Percentiles rank a stretch among this genome's conserved stretches.
Conservation (phyloP, 2,329 filamentous ascomycete genomes). For the Verticillium tricorpus region DNA sequence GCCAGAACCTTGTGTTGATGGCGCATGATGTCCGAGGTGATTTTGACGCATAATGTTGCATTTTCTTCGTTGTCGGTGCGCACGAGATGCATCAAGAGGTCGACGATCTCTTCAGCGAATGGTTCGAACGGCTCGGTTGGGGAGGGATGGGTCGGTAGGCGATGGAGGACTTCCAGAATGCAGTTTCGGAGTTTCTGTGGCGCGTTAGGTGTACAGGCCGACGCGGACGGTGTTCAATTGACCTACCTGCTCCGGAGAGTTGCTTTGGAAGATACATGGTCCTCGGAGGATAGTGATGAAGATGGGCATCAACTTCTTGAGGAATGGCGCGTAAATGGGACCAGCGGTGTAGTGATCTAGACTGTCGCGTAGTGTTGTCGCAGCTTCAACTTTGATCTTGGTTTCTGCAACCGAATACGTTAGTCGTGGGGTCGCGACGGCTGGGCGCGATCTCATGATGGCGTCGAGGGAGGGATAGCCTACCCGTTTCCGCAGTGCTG, state of each 20-base stretch:
- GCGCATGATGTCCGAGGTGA: slow-evolving; percentile 92
- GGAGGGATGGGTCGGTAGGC: slow-evolving; percentile 66
- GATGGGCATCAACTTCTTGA: slow-evolving; percentile 83
- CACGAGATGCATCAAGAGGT: slow-evolving; percentile 84
- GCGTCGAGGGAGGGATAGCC: slow-evolving; percentile 13
- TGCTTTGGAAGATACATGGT: slow-evolving; percentile 85
- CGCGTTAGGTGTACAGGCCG: background rate
- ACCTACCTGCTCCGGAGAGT: slow-evolving; percentile 79
- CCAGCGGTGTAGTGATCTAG: slow-evolving; percentile 84
- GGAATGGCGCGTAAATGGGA: slow-evolving; percentile 71
- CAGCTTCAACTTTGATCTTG: slow-evolving; percentile 75
- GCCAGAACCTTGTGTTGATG: slow-evolving; percentile 80
- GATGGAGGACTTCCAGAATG: slow-evolving; percentile 89
- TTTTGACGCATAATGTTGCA: slow-evolving; percentile 96
- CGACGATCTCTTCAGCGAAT: slow-evolving; percentile 83
- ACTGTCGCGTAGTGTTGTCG: slow-evolving; percentile 82
- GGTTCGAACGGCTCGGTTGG: slow-evolving; percentile 79
- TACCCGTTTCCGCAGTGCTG: slow-evolving; percentile 52
- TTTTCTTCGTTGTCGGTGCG: slow-evolving; percentile 97
- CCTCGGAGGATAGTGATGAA: slow-evolving; percentile 83
- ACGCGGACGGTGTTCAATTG: slow-evolving; percentile 1
- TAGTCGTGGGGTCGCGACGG: slow-evolving; percentile 1
- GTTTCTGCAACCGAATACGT: slow-evolving; percentile 53
- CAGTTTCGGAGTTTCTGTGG: slow-evolving; percentile 81
- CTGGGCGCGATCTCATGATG: slow-evolving; percentile 1